A percentile compares a stretch with the other conserved stretches of the same genome.
These are phyloP conservation scores for Penicillium olsonii DNA, from an alignment of 2,329 filamentous ascomycete genomes.

Conservation along the genomic window DNA sequence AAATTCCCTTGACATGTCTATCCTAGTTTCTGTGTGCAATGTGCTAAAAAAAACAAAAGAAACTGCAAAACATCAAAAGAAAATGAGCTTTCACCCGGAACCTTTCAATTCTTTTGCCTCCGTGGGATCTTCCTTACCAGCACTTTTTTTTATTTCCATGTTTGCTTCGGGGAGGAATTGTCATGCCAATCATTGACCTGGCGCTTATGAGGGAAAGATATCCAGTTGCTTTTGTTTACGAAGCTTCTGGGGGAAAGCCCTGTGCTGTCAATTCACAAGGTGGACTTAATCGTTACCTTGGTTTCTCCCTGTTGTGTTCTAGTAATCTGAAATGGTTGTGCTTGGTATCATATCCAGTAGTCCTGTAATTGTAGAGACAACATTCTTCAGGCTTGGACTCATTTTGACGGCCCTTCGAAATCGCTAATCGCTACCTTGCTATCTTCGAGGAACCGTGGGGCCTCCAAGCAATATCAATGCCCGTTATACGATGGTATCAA, in stretches of 20 bases:
- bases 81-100: slow-evolving; percentile 33
- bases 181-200: slow-evolving; percentile 60
- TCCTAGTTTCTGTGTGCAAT: slow-evolving; percentile 41
- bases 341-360: slow-evolving; percentile 30
- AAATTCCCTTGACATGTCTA: slow-evolving; percentile 41
- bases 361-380: slow-evolving; percentile 15
- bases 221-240: slow-evolving; percentile 54
- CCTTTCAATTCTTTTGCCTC: slow-evolving; percentile 31
- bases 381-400: too few species aligned
- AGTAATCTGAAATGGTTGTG: slow-evolving; percentile 41
- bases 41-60: slow-evolving; percentile 34
- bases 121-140: slow-evolving; percentile 25
- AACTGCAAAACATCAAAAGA: slow-evolving; percentile 38
- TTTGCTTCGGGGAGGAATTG: slow-evolving; percentile 40
- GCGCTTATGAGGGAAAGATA: slow-evolving; percentile 99
- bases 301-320: slow-evolving; percentile 42
- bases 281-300: slow-evolving; percentile 88
- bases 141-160: slow-evolving; percentile 30
- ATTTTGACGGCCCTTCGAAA: too few species aligned
- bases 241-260: slow-evolving; percentile 86
- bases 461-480: too few species aligned
- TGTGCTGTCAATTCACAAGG: slow-evolving; percentile 77
- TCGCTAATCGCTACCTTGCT: too few species aligned
- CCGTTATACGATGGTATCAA: too few species aligned
- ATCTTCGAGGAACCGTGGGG: too few species aligned